Evolutionary conservation across 768 basidiomycete species (phyloP).

Genomic region (Amyloporia xantha): DNA sequence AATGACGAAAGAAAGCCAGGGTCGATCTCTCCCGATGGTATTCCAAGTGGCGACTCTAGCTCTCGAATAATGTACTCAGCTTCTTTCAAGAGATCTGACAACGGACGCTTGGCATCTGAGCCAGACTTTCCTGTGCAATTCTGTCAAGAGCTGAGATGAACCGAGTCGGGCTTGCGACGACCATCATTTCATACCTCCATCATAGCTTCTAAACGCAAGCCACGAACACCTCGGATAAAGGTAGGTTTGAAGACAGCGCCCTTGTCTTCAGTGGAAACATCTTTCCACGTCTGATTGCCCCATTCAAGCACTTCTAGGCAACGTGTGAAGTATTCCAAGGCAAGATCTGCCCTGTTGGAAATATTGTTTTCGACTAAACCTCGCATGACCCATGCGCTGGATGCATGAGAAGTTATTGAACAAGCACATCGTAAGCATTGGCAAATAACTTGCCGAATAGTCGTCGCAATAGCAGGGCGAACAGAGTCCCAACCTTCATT

Average conservation of each 20-base stretch:
- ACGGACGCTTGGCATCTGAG: background rate
- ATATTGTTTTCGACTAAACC: slow-evolving; percentile 26
- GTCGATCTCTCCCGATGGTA: background rate
- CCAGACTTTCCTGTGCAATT: too few relatives aligned
- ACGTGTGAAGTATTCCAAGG: slow-evolving; percentile 29
- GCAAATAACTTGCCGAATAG: slow-evolving; percentile 28
- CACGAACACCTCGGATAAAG: slow-evolving; percentile 37
- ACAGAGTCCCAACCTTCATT: slow-evolving; percentile 23
- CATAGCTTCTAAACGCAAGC: slow-evolving; percentile 27
- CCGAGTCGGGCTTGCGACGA: too few relatives aligned
- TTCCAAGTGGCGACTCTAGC: background rate
- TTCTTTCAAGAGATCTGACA: slow-evolving; percentile 8
- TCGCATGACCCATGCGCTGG: slow-evolving; percentile 35
- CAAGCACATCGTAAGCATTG: slow-evolving; percentile 4
- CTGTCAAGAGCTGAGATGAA: too few relatives aligned
- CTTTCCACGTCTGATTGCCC: slow-evolving; percentile 32
- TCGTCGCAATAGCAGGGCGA: slow-evolving; percentile 30
- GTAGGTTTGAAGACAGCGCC: slow-evolving; percentile 37
- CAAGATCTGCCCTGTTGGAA: slow-evolving; percentile 9
- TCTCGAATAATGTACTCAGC: slow-evolving; percentile 14
- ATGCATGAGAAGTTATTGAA: background rate
- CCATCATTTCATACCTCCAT: slow-evolving; percentile 29
- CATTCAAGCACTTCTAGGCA: slow-evolving; percentile 37
- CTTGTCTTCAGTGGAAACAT: slow-evolving; percentile 31
- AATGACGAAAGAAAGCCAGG: slow-evolving; percentile 8